A percentile compares a stretch with the other conserved stretches of the same genome.
phyloP scores from a whole-genome alignment of 345 rosid genomes.

The Eucalyptus marginata region DNA sequence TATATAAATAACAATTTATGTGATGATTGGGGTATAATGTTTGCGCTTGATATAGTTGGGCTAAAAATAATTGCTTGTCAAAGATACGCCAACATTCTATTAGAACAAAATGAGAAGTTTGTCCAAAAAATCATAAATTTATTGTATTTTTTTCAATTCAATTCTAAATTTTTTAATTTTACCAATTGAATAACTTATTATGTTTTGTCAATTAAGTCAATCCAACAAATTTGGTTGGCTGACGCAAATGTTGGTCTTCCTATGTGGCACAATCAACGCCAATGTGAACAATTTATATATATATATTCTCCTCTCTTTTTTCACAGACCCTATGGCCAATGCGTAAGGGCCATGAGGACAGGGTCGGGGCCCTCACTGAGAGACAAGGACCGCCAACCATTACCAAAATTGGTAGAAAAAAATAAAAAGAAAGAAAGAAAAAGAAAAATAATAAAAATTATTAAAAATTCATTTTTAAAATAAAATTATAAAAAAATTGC shows the following conservation, averaged over 20 bases:
- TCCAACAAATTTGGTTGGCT: fast-evolving
- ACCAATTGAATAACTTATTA: too few species aligned
- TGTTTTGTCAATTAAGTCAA: too few species aligned
- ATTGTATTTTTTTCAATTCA: too few species aligned
- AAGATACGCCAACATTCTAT: background rate
- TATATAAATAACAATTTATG: background rate
- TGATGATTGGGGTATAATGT: background rate
- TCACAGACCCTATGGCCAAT: too few species aligned
- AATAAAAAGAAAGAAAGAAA: too few species aligned
- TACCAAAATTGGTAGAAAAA: background rate
- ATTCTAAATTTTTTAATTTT: too few species aligned
- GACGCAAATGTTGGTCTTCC: fast-evolving
- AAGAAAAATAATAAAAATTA: too few species aligned
- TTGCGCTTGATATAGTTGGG: background rate
- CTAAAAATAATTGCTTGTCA: too few species aligned
- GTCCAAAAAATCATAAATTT: fast-evolving
- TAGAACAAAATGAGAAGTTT: background rate
- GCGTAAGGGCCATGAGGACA: background rate
- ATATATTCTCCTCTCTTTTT: background rate
- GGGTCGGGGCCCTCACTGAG: fast-evolving
- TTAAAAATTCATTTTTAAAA: too few species aligned
- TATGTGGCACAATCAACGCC: fast-evolving
- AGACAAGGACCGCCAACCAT: background rate
- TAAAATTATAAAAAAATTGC: too few species aligned
- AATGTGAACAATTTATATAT: too few species aligned